A percentile compares a stretch with the other conserved stretches of the same genome.
Conservation (phyloP, 768 basidiomycete genomes). For the Termitomyces sp. region DNA sequence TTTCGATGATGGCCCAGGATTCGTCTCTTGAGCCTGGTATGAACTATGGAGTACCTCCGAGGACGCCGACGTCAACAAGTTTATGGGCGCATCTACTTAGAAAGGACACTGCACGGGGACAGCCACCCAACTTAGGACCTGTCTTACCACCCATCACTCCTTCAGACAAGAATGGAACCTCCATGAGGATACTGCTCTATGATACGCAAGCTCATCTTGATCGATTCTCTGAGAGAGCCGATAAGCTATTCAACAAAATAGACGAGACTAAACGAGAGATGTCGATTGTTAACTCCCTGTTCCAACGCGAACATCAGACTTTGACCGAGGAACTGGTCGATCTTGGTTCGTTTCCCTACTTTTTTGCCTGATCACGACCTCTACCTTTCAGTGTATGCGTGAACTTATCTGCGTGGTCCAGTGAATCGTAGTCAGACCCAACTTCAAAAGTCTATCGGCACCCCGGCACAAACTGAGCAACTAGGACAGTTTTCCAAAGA, state of each 20-base stretch:
- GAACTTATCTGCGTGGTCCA: constrained; percentile 18
- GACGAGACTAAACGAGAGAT: constrained; percentile 51
- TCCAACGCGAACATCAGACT: constrained; percentile 53
- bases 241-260: constrained; percentile 42
- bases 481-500: constrained; percentile 36
- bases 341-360: constrained; percentile 35
- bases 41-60: constrained; percentile 18
- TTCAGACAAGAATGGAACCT: constrained; percentile 60
- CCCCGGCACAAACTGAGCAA: constrained; percentile 42
- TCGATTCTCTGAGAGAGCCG: constrained; percentile 53
- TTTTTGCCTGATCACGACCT: constrained; percentile 1
- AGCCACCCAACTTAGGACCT: constrained; percentile 14
- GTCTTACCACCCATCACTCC: constrained; percentile 35
- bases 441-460: constrained; percentile 51
- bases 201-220: constrained; percentile 72
- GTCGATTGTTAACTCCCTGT: constrained; percentile 44
- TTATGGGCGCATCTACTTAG: constrained; percentile 57
- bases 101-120: constrained; percentile 28
- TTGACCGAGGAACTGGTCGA: constrained; percentile 50
- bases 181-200: constrained; percentile 66
- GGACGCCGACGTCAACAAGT: constrained; percentile 26
- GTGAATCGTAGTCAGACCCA: constrained; percentile 61
- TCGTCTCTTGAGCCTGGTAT: constrained; percentile 3
- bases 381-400: constrained; percentile 10
- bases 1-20: neutral